A percentile compares a stretch with the other conserved stretches of the same genome.
These are phyloP conservation scores for Hypoxylon fragiforme DNA, from an alignment of 495 filamentous ascomycete species.

Conservation along the genomic window DNA sequence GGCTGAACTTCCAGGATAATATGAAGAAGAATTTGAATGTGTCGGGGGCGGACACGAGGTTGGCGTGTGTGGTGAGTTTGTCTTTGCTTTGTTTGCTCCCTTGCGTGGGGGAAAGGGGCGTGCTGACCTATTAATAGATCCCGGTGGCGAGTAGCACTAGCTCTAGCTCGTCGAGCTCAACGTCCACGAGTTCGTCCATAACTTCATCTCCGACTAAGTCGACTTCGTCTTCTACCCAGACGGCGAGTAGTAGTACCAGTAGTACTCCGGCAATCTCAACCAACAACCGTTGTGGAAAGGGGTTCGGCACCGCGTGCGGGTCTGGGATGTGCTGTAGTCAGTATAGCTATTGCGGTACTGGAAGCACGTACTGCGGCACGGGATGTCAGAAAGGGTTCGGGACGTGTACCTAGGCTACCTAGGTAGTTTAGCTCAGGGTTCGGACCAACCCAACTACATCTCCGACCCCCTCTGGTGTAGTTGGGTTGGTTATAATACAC, in stretches of 20 bases:
- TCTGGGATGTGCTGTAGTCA: constrained; percentile 43
- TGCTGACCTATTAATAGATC: constrained; percentile 15
- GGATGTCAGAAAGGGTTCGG: constrained; percentile 54
- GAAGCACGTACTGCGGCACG: constrained; percentile 52
- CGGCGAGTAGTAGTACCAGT: not conserved
- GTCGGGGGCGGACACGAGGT: constrained; percentile 19
- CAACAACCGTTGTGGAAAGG: constrained; percentile 16
- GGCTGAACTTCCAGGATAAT: constrained; percentile 46
- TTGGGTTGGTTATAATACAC: no score
- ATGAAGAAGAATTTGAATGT: constrained; percentile 41
- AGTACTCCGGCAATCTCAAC: not conserved
- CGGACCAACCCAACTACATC: no score
- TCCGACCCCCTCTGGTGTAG: no score
- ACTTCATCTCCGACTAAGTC: constrained; percentile 2
- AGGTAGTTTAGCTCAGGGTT: no score
- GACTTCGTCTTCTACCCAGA: not conserved
- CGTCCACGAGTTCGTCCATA: constrained; percentile 1
- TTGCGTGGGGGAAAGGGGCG: no score
- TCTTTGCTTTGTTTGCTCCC: not conserved
- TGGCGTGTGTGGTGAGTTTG: constrained; percentile 14
- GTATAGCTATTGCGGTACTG: constrained; percentile 56
- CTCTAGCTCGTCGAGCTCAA: not conserved
- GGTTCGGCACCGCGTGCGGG: not conserved
- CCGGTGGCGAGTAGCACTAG: not conserved
- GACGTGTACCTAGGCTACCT: constrained; percentile 38